A percentile compares a stretch with the other conserved stretches of the same genome.
phyloP scores from a whole-genome alignment of 257 asterid genomes.

The Jasminum sambac region DNA sequence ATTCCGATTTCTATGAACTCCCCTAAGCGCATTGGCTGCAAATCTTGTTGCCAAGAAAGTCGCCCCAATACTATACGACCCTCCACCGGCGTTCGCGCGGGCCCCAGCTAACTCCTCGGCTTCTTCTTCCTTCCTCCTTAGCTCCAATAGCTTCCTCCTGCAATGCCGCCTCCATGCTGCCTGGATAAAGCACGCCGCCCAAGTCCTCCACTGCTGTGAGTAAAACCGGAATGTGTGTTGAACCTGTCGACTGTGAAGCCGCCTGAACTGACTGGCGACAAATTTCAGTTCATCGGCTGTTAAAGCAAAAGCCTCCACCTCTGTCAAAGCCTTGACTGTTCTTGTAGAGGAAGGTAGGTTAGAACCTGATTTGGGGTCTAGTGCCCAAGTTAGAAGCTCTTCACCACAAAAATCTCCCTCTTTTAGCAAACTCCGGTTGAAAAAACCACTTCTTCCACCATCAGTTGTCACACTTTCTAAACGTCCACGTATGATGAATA shows the following conservation, averaged over 20 bases:
- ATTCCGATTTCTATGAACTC: slow-evolving; percentile 85
- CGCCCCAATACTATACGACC: slow-evolving; percentile 75
- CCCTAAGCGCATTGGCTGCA: slow-evolving; percentile 86
- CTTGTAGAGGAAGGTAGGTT: slow-evolving; percentile 94
- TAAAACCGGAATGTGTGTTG: slow-evolving; percentile 98
- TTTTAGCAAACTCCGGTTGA: slow-evolving; percentile 79
- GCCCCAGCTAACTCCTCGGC: slow-evolving; percentile 49
- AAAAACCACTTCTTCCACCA: slow-evolving; percentile 98
- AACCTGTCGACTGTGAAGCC: slow-evolving; percentile 97
- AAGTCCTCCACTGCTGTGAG: slow-evolving; percentile 98
- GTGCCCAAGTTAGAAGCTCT: slow-evolving; percentile 98
- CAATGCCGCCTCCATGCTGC: slow-evolving; percentile 95
- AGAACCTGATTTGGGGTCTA: slow-evolving; percentile 85
- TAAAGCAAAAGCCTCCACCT: slow-evolving; percentile 90
- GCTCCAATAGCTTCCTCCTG: slow-evolving; percentile 73
- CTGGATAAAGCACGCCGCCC: slow-evolving; percentile 97
- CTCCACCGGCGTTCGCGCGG: slow-evolving; percentile 38
- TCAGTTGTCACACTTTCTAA: slow-evolving; percentile 96
- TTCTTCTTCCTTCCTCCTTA: slow-evolving; percentile 70
- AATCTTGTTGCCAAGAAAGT: slow-evolving; percentile 80
- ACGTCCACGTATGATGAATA: slow-evolving; percentile 93
- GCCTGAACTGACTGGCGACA: slow-evolving; percentile 90
- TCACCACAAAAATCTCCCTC: slow-evolving; percentile 97
- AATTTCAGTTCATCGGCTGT: slow-evolving; percentile 89
- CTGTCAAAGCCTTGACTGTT: slow-evolving; percentile 78